Percentiles rank a stretch among this genome's conserved stretches.
Evolutionary conservation across 192 early-diverging fungal genomes (phyloP).

Genomic region (Rhizophagus clarus): DNA sequence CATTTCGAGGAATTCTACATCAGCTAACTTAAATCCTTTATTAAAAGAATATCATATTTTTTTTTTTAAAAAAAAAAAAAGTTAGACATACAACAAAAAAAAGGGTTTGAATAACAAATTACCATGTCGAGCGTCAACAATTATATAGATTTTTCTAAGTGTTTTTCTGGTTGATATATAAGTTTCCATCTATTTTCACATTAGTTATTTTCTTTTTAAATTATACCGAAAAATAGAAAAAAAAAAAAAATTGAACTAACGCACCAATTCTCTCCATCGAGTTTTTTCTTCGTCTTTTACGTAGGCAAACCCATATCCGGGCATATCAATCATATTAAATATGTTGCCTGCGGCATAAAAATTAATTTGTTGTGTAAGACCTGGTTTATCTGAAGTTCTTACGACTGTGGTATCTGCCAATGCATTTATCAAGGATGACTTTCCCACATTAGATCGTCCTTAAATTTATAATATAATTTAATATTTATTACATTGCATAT

Average conservation of each 20-base stretch:
- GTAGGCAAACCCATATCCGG: conserved; percentile 82
- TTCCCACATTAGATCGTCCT: conserved; percentile 80
- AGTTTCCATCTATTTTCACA: conserved; percentile 61
- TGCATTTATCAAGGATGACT: conserved; percentile 75
- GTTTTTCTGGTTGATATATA: conserved; percentile 60
- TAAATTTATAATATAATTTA: background rate
- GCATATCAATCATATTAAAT: conserved; percentile 78
- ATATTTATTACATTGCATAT: background rate
- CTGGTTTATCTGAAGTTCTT: conserved; percentile 71
- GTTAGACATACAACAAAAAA: background rate
- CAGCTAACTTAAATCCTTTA: conserved; percentile 53
- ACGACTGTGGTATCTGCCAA: conserved; percentile 62
- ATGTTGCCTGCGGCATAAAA: conserved; percentile 68
- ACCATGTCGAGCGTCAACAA: conserved; percentile 79
- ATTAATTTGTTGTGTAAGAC: conserved; percentile 80
- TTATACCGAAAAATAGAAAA: background rate
- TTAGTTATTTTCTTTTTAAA: background rate
- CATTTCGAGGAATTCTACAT: conserved; percentile 55
- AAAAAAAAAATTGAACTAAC: background rate
- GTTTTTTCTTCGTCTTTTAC: conserved; percentile 60
- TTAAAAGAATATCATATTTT: conserved; percentile 14
- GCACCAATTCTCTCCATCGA: conserved; percentile 64
- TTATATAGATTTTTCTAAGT: conserved; percentile 67
- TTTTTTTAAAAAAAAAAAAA: too few relatives aligned
- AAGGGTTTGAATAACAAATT: conserved; percentile 5